Evolutionary conservation across 2,329 filamentous ascomycete species (phyloP), one percentile per base, ranked within the genome.

Genomic region (Curvularia sp.): DNA sequence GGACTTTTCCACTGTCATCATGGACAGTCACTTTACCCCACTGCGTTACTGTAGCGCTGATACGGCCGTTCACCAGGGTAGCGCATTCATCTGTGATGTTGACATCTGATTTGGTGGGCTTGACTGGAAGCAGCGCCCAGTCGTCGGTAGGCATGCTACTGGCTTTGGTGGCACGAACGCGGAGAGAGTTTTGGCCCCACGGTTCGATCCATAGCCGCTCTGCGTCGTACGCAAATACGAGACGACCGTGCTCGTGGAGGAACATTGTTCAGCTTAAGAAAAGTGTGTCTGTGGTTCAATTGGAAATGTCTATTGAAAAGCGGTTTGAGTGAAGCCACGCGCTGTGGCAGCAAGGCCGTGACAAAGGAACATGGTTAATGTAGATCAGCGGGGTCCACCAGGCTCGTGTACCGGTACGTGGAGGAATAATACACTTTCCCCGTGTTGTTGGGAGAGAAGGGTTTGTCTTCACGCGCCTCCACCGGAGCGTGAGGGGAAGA

Each of bases 151-250:
- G 71, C 67, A 73, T 72, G 6, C 54, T 39, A n/a, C 49, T 33
- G 46, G 60, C 68, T 59, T 81, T 81, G 15, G 81, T 83, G 2
- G 81, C 78, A 22, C 82, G 79, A 5, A 84, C 69, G 33, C 83
- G 80, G 5, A 84, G 64, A 0, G 82, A 81, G 59, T 83, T 79
- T 10, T 70, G 60, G 15, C 82, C 82, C 82, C 82, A 84, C 35
- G 81, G 70, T 50, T 84, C 80, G 52, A 85, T 75, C 75, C 80
- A 79, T 55, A 84, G 71, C 24, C 75, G 69, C 61, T 84, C 81
- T n/a, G 79, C 79, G 67, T 84, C 81, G 55, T 79, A 83, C 59
- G 83, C 85, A 69, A 85, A 89, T 57, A 88, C 83, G 3, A 86
- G 84, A 22, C 61, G 54, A 39, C 48, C 43, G 22, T 28, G 13